These are phyloP conservation scores for Bacidia gigantensis DNA, from an alignment of 495 filamentous ascomycete species.

Conservation along the genomic window DNA sequence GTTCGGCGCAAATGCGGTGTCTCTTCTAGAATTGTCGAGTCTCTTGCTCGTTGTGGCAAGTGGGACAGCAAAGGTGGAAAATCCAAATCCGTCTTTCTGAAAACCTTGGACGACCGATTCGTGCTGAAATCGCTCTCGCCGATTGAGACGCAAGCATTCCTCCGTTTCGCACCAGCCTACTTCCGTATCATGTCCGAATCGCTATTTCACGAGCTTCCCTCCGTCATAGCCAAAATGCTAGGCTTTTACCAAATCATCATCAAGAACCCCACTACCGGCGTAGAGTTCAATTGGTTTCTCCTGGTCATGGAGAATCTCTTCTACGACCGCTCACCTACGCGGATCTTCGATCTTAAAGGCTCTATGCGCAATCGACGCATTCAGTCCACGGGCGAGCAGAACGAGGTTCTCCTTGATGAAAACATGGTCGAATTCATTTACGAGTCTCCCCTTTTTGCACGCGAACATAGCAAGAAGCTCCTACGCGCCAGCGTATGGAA, in stretches of 20 bases:
- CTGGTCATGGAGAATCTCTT: slow-evolving; percentile 98
- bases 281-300: slow-evolving; percentile 89
- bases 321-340: slow-evolving; percentile 79
- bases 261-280: slow-evolving; percentile 82
- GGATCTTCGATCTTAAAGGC: slow-evolving; percentile 97
- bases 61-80: slow-evolving; percentile 99
- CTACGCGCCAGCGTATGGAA: slow-evolving; percentile 81
- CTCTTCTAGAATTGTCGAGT: slow-evolving; percentile 86
- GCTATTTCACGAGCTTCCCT: slow-evolving; percentile 89
- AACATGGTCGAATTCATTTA: slow-evolving; percentile 99
- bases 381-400: slow-evolving; percentile 82
- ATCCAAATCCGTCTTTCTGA: slow-evolving; percentile 94
- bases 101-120: slow-evolving; percentile 88
- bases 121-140: slow-evolving; percentile 81
- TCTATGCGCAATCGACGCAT: slow-evolving; percentile 97
- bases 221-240: slow-evolving; percentile 98
- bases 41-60: slow-evolving; percentile 83
- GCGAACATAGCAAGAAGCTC: slow-evolving; percentile 84
- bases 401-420: slow-evolving; percentile 93
- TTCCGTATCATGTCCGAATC: slow-evolving; percentile 95
- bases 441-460: slow-evolving; percentile 84
- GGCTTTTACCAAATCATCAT: slow-evolving; percentile 96
- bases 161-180: slow-evolving; percentile 89
- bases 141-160: slow-evolving; percentile 84
- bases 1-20: slow-evolving; percentile 85